These are phyloP conservation scores for Andalucia godoyi DNA, from an alignment of 78 protist genomes.

Conservation along the genomic window DNA sequence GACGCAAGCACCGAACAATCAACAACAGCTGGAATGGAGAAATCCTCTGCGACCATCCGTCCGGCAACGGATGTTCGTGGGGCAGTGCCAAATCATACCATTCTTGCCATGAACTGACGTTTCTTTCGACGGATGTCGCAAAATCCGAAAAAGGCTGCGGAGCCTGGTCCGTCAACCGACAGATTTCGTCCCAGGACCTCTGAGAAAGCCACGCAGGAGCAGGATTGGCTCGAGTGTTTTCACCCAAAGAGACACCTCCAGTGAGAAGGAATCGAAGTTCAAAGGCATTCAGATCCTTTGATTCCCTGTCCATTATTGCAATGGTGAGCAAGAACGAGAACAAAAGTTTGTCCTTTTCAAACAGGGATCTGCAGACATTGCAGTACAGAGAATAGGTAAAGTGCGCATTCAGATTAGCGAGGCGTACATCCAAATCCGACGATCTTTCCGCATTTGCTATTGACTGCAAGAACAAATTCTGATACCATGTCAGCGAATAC, in stretches of 20 bases:
- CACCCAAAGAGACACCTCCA: constrained; percentile 49
- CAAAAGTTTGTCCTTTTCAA: constrained; percentile 56
- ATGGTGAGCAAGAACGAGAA: constrained; percentile 43
- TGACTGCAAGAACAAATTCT: constrained; percentile 10
- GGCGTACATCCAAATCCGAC: constrained; percentile 19
- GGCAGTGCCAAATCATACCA: neutral
- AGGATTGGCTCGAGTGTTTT: neutral
- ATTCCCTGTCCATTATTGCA: constrained; percentile 8
- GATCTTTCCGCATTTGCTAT: neutral
- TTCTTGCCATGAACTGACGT: neutral
- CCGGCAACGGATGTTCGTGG: neutral
- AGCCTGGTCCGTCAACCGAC: neutral
- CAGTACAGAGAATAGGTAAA: constrained; percentile 48
- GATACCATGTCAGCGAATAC: constrained; percentile 43
- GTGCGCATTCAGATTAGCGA: constrained; percentile 19
- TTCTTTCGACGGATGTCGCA: neutral
- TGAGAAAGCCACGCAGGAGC: constrained; percentile 32
- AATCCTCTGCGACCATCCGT: neutral
- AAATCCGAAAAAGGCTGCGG: neutral
- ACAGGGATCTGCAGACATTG: constrained; percentile 70
- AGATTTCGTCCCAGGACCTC: constrained; percentile 26
- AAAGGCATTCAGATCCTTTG: neutral
- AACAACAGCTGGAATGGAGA: constrained; percentile 28
- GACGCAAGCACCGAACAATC: constrained; percentile 55
- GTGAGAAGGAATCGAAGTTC: constrained; percentile 42